Base-by-base conservation (phyloP, 2,329 filamentous ascomycete genomes). In the Claviceps capensis region DNA sequence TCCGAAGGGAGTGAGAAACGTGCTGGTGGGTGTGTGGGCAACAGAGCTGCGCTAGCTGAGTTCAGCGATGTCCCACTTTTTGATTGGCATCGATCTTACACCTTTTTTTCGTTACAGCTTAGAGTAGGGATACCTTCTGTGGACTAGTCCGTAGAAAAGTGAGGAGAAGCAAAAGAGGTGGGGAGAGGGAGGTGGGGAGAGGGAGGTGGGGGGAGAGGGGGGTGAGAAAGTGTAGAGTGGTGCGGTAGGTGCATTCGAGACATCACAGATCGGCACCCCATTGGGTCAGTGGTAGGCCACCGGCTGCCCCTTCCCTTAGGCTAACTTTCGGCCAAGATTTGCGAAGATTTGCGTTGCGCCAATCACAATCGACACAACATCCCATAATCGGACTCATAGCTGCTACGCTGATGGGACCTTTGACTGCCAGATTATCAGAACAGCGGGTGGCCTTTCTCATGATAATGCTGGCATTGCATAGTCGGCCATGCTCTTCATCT, bases 281-380 rank as follows among this genome's bases (percentile, higher is more conserved):
- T 19, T 37, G 23, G 26, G 49, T 52, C 47, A 40, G 49, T 49
- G 46, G 49, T 47, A 19, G 41, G 9, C 19, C 19, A 43, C 17
- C 19, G 19, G 17, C 5, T 19, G 40, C 41, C 41, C 41, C 22
- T 47, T 19, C 23, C 36, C 38, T 47, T 50, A 44, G 50, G 47
- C 50, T 37, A 47, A 47, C 50, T 50, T 50, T 52, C 51, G 47
- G 51, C 51, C 34, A 53, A 49, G 42, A 34, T 52, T 37, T 30
- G 16, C 51, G 14, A 53, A 52, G 34, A 22, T 49, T 14, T 7
- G 6, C n/a, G 16, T 30, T 49, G 22, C 38, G 34, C 47, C 50
- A 54, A 52, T 52, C 42, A 40, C 17, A 11, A n/a, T 34, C 37
- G 14, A 13, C 11, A 23, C 30, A 13, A n/a, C 36, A 47, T 43